These are phyloP conservation scores for Phaeoacremonium minimum DNA, from an alignment of 2,329 filamentous ascomycete species.

Conservation along the genomic window DNA sequence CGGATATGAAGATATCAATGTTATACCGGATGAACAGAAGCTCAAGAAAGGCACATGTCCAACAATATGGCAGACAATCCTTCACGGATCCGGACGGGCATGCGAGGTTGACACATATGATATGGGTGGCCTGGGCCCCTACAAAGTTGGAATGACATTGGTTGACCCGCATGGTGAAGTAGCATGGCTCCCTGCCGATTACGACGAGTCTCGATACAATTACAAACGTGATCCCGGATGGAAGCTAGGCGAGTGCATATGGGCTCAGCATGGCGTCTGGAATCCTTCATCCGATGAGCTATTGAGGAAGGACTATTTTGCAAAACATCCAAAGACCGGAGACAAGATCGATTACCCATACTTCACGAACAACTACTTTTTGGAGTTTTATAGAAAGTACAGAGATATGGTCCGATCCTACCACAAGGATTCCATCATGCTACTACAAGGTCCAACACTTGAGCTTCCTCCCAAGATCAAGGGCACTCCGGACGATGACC, in stretches of 20 bases:
- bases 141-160: conserved; percentile 77
- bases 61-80: conserved; percentile 88
- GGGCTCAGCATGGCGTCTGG: conserved; percentile 97
- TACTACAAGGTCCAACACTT: conserved; percentile 87
- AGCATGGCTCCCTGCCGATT: conserved; percentile 78
- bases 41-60: conserved; percentile 90
- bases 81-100: conserved; percentile 85
- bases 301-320: conserved; percentile 83
- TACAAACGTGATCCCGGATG: conserved; percentile 85
- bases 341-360: conserved; percentile 72
- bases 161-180: conserved; percentile 83
- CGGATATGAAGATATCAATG: conserved; percentile 75
- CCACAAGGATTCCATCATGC: conserved; percentile 78
- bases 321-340: conserved; percentile 70
- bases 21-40: conserved; percentile 81
- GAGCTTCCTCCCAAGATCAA: conserved; percentile 89
- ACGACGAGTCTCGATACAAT: conserved; percentile 83
- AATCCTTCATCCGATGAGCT: conserved; percentile 74
- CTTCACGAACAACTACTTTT: conserved; percentile 89
- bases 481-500: conserved; percentile 83
- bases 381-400: conserved; percentile 79
- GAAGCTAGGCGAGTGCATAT: conserved; percentile 91
- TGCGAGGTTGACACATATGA: conserved; percentile 91
- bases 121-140: conserved; percentile 88
- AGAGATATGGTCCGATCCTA: conserved; percentile 68